Base-by-base conservation (phyloP, 1,284 basidiomycete genomes). In the Apiotrichum porosum region DNA sequence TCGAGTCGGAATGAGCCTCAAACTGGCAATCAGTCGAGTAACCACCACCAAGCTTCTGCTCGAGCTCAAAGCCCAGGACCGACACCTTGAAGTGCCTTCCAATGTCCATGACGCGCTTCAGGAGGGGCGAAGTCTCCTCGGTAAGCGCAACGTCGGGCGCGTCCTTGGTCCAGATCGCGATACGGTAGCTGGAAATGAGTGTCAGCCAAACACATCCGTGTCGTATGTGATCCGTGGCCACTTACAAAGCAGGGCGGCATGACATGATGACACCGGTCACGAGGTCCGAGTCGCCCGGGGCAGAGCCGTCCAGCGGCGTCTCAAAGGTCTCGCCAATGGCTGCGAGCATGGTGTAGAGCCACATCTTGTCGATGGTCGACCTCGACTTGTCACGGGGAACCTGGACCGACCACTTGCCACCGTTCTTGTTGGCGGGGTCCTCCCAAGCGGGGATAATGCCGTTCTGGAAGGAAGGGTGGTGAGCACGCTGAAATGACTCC, bases 341-440 rank as follows among this genome's bases (percentile, higher is more conserved):
- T 47, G 93, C 90, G 52, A 95, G 81, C 91, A 95, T 93, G 90
- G 94, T 97, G 77, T 93, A 93, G 41, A 98, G 81, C 94, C 95
- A 99, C 83, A 93, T 89, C 69, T 84, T 86, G 75, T 99, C 94
- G 46, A 99, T 86, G 39, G 82, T 76, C 28, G 61, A 69, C 47
- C 86, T 80, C 67, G 87, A 91, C 79, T 97, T 97, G 62, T 97
- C 94, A 68, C 88, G 86, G 23, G 95, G 94, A 26, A 99, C 77
- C 74, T 99, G 95, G 57, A 98, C 91, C 66, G 86, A 88, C 94
- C 94, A 99, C 77, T 97, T 98, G 52, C 94, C 94, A 42, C 94
- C 94, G 60, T 88, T 81, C 71, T 92, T 90, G 77, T 98, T 98
- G 35, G 90, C 88, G 42, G 88, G 82, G 63, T 95, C 92, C 71